Evolutionary conservation across 306 rosid genomes (phyloP).

Genomic region (Pyrus communis): DNA sequence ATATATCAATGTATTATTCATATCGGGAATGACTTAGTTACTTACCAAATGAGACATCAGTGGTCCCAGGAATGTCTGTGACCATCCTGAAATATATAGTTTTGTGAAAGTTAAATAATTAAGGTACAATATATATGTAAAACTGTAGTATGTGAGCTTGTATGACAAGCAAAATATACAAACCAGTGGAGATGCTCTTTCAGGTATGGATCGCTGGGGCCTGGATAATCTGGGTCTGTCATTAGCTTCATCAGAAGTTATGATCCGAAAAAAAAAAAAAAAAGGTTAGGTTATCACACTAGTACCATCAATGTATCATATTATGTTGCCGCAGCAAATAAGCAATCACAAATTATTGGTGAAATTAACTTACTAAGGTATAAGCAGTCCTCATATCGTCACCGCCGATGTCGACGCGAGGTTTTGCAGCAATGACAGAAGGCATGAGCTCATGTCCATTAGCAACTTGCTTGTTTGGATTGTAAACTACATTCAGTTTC

Average conservation of each 20-base stretch:
- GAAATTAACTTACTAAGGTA: conserved; percentile 51
- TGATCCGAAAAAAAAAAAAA: background rate
- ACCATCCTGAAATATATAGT: conserved; percentile 54
- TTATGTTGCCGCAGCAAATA: background rate
- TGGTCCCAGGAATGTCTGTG: conserved; percentile 87
- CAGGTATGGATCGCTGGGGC: conserved; percentile 79
- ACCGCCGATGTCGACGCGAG: conserved; percentile 78
- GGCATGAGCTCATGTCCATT: conserved; percentile 86
- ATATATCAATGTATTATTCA: too few relatives aligned
- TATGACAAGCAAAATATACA: background rate
- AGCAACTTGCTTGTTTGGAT: conserved; percentile 46
- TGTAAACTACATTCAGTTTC: conserved; percentile 58
- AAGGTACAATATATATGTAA: background rate
- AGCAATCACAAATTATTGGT: background rate
- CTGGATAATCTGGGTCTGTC: conserved; percentile 97
- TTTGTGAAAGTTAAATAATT: background rate
- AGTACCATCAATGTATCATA: too few relatives aligned
- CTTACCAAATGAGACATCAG: conserved; percentile 78
- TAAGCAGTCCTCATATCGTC: conserved; percentile 69
- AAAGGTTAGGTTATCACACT: background rate
- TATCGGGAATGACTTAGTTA: background rate
- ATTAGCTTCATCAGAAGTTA: conserved; percentile 41
- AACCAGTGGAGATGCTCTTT: conserved; percentile 87
- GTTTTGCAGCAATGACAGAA: conserved; percentile 40
- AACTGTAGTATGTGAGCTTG: background rate